Evolutionary conservation across 1,284 basidiomycete genomes (phyloP), one percentile per base, ranked within the genome.

Genomic region (Cryptococcus jaspeensis): DNA sequence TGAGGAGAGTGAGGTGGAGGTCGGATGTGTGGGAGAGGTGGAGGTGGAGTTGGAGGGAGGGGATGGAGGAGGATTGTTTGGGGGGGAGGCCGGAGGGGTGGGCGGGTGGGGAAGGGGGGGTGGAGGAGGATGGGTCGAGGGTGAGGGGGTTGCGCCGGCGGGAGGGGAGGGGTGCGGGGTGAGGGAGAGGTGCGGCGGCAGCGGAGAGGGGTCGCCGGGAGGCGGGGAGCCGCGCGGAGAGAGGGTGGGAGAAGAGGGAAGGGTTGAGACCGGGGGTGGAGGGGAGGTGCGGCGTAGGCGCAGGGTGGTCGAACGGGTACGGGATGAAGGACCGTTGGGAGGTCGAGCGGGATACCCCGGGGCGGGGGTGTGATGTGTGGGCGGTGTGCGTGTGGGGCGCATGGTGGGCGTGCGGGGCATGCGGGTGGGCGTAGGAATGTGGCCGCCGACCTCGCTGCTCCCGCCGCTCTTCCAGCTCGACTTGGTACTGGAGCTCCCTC

Each of bases 1-100:
- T 98, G n/a, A 62, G 85, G 61, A 99, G 82, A 2, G 88, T 89
- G 35, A 83, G 67, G 5, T 76, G 64, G 44, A 81, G 65, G 58
- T 80, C 74, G 36, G 79, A 76, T 8, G 73, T 61, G 60, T 81
- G 80, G 13, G 69, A 59, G 32, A 81, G 51, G 25, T 71, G 68
- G 0, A 81, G 64, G 54, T 80, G 79, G 2, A 81, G 61, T 58
- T 82, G 80, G 12, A 81, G 69, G 0, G 77, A 72, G 0, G 77
- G 78, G 2, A 76, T 57, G 6, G 66, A 56, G 35, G 63, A 64
- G 6, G 63, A 42, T 12, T 60, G 50, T 15, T 49, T 49, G 39
- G 50, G 43, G 11, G 66, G 61, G n/a, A 64, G 40, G 22, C 65
- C 58, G 2, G 53, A 35, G 5, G 71, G 66, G 35, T 60, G 66